phyloP scores from a whole-genome alignment of 2,329 filamentous ascomycete species.

The Achaetomium macrosporum region DNA sequence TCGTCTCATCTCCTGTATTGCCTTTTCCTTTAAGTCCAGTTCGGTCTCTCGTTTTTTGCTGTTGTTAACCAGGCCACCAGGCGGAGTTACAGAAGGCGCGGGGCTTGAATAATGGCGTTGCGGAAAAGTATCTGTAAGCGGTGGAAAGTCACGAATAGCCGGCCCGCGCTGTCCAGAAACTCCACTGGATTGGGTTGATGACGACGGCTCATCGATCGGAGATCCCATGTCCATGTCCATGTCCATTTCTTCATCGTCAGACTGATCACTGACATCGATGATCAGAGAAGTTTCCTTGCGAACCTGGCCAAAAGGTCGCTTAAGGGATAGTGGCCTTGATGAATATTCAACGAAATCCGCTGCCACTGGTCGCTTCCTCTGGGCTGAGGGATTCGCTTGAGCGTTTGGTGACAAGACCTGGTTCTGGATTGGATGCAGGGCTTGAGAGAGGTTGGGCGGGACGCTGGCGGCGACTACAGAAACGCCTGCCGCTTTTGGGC shows the following conservation, averaged over 20 bases:
- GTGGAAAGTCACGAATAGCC: constrained; percentile 41
- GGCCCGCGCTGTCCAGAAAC: constrained; percentile 32
- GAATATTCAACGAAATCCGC: constrained; percentile 62
- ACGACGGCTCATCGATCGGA: constrained; percentile 38
- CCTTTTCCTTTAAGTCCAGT: constrained; percentile 47
- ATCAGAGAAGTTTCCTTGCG: constrained; percentile 60
- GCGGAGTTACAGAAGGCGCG: constrained; percentile 35
- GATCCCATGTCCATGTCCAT: constrained; percentile 66
- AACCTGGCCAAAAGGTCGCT: constrained; percentile 58
- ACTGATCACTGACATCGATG: constrained; percentile 76
- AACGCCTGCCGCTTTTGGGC: background rate
- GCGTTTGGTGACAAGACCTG: constrained; percentile 19
- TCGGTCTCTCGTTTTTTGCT: constrained; percentile 33
- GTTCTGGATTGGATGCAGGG: constrained; percentile 13
- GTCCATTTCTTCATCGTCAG: constrained; percentile 56
- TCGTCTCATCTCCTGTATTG: constrained; percentile 56
- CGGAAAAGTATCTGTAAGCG: constrained; percentile 34
- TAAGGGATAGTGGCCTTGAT: constrained; percentile 36
- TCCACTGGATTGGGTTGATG: constrained; percentile 29
- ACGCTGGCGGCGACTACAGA: background rate
- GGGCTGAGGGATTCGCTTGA: constrained; percentile 19
- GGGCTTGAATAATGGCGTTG: constrained; percentile 38
- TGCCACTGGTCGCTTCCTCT: constrained; percentile 49
- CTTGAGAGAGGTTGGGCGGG: constrained; percentile 2
- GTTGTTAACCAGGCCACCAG: constrained; percentile 31